Evolutionary conservation across 805 yeast genomes (phyloP).

Genomic region (Torulaspora maleeae): DNA sequence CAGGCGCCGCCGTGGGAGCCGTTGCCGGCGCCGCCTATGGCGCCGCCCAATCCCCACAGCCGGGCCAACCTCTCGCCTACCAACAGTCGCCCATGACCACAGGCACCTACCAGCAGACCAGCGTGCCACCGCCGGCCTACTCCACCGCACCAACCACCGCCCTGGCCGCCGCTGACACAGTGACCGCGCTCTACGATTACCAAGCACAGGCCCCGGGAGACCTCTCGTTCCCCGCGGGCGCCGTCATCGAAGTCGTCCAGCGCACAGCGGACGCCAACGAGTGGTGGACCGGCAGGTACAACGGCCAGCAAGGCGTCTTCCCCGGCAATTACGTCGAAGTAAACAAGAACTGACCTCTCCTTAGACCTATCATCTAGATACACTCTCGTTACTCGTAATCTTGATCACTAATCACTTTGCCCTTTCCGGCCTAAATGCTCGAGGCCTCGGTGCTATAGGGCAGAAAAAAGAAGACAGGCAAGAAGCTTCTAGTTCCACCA

Average conservation of each 20-base stretch:
- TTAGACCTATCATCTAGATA: background rate
- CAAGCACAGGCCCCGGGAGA: slow-evolving; percentile 93
- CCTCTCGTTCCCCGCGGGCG: slow-evolving; percentile 81
- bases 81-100: slow-evolving; percentile 6
- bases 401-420: background rate
- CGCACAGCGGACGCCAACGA: slow-evolving; percentile 82
- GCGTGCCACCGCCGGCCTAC: slow-evolving; percentile 19
- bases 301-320: slow-evolving; percentile 85
- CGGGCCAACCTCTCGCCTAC: slow-evolving; percentile 4
- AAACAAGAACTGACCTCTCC: slow-evolving; percentile 33
- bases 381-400: background rate
- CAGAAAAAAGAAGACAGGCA: background rate
- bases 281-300: slow-evolving; percentile 94
- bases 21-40: slow-evolving; percentile 2
- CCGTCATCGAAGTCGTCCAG: slow-evolving; percentile 74
- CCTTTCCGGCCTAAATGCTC: background rate
- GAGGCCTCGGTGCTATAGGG: background rate
- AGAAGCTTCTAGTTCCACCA: background rate
- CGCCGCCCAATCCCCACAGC: background rate
- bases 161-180: slow-evolving; percentile 46
- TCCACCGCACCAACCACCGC: slow-evolving; percentile 15
- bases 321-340: slow-evolving; percentile 95
- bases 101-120: slow-evolving; percentile 10
- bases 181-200: slow-evolving; percentile 89
- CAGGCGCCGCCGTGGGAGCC: background rate